Base-by-base conservation (phyloP, 2,329 filamentous ascomycete genomes). In the Calonectria hawksworthii region DNA sequence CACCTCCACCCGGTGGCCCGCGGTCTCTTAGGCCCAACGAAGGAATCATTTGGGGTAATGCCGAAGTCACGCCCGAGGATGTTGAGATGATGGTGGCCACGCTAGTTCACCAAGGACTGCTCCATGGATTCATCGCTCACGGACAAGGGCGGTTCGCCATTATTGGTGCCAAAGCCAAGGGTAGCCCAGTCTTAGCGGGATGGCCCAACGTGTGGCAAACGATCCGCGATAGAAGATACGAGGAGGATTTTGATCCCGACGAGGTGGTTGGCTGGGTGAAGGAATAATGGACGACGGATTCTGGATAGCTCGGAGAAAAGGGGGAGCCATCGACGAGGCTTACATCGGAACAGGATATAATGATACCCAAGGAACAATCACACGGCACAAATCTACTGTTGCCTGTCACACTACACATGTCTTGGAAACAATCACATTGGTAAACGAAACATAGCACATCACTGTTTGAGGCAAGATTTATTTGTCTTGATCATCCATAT, bases 121-220 rank as follows among this genome's bases (percentile, higher is more conserved):
- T 98, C 82, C 92, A 93, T 78, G 96, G 96, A 2, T 98, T 96
- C 81, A 90, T 98, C 34, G 94, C 94, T 21, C 95, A 98, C 80
- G 90, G 90, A 32, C 92, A 93, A 81, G 90, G 90, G 54, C 93
- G 94, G 64, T 96, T 98, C 81, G 96, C 95, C 16, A 94, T 98
- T 54, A 92, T 94, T 68, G 96, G 96, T 3, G 92, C 94, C 30
- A 94, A 93, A 87, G 89, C 90, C 74, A 91, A 90, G 77, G 91
- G 90, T 6, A 90, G 91, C 30, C 90, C 93, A 0, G 85, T 95
- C 26, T 88, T 88, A 41, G 94, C 93, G 1, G 95, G 94, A 0
- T 98, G 96, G 87, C 96, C 96, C 1, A 87, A 87, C 54, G 92
- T 95, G 1, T 95, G 93, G 89, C 88, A 92, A 72, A 93, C 93